A percentile compares a stretch with the other conserved stretches of the same genome.
phyloP scores from a whole-genome alignment of 768 basidiomycete genomes.

The Pilatotrama ljubarskyi region DNA sequence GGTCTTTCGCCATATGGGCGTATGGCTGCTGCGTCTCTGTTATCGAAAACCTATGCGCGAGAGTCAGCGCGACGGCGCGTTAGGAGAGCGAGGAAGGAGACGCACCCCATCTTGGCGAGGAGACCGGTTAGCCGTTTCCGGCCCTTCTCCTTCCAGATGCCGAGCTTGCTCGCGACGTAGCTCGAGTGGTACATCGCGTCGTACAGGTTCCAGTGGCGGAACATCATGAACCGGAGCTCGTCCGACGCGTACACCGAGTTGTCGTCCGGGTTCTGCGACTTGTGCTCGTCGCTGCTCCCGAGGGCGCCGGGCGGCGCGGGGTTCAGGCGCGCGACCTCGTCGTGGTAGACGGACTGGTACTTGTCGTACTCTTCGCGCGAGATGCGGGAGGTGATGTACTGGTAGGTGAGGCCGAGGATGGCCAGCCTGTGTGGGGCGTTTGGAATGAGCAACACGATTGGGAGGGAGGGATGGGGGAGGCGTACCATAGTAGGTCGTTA shows the following conservation, averaged over 20 bases:
- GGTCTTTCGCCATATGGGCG: conserved; percentile 93
- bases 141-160: conserved; percentile 95
- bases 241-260: conserved; percentile 77
- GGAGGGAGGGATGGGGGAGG: background rate
- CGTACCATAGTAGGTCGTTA: conserved; percentile 88
- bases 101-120: conserved; percentile 97
- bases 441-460: background rate
- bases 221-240: conserved; percentile 92
- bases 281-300: conserved; percentile 38
- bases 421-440: conserved; percentile 62
- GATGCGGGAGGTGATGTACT: conserved; percentile 87
- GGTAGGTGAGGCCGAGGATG: conserved; percentile 89
- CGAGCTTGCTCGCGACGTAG: conserved; percentile 92
- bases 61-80: background rate
- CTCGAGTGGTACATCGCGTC: conserved; percentile 98
- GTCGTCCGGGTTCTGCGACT: conserved; percentile 79
- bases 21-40: conserved; percentile 93
- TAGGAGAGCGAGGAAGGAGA: conserved; percentile 3
- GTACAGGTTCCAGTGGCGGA: conserved; percentile 97
- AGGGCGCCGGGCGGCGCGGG: conserved; percentile 47
- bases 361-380: conserved; percentile 83
- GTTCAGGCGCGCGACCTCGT: conserved; percentile 93
- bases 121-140: conserved; percentile 86
- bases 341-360: conserved; percentile 76
- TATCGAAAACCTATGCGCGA: conserved; percentile 74